Percentiles rank a stretch among this genome's conserved stretches.
Evolutionary conservation across 2,329 filamentous ascomycete genomes (phyloP).

Genomic region (Talaromyces funiculosus): DNA sequence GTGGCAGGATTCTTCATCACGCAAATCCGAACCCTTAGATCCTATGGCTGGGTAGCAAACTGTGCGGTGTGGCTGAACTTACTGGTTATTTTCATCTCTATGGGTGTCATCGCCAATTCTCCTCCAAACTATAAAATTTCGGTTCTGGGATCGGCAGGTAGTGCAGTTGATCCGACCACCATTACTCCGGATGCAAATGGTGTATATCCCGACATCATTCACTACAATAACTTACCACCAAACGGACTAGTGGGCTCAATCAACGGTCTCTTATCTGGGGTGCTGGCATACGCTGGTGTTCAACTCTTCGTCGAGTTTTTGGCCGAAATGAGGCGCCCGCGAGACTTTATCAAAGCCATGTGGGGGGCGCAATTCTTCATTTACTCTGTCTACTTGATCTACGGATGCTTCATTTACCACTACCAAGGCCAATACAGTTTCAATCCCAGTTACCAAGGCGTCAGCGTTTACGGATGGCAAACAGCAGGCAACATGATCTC

Average conservation of each 20-base stretch:
- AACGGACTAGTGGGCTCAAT: slow-evolving; percentile 41
- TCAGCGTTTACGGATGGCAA: slow-evolving; percentile 28
- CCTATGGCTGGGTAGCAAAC: slow-evolving; percentile 53
- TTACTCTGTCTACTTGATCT: slow-evolving; percentile 44
- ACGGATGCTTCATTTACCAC: slow-evolving; percentile 44
- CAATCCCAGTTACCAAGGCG: slow-evolving; percentile 16
- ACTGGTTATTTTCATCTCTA: slow-evolving; percentile 51
- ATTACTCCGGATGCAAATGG: slow-evolving; percentile 26
- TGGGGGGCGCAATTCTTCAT: slow-evolving; percentile 45
- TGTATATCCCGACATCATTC: slow-evolving; percentile 29
- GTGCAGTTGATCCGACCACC: slow-evolving; percentile 18
- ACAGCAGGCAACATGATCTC: slow-evolving; percentile 26
- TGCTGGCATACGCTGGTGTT: slow-evolving; percentile 56
- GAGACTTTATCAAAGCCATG: slow-evolving; percentile 47
- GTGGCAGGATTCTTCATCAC: slow-evolving; percentile 49
- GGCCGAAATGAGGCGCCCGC: slow-evolving; percentile 48
- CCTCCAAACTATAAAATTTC: slow-evolving; percentile 44
- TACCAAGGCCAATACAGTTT: slow-evolving; percentile 42
- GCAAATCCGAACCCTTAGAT: slow-evolving; percentile 52
- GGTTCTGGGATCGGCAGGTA: slow-evolving; percentile 24
- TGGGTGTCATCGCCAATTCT: slow-evolving; percentile 48
- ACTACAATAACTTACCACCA: slow-evolving; percentile 40
- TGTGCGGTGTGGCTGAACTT: slow-evolving; percentile 53
- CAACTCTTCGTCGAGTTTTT: slow-evolving; percentile 55
- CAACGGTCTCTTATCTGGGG: slow-evolving; percentile 50